Evolutionary conservation across 495 filamentous ascomycete genomes (phyloP).

Genomic region (Xylaria castorea): DNA sequence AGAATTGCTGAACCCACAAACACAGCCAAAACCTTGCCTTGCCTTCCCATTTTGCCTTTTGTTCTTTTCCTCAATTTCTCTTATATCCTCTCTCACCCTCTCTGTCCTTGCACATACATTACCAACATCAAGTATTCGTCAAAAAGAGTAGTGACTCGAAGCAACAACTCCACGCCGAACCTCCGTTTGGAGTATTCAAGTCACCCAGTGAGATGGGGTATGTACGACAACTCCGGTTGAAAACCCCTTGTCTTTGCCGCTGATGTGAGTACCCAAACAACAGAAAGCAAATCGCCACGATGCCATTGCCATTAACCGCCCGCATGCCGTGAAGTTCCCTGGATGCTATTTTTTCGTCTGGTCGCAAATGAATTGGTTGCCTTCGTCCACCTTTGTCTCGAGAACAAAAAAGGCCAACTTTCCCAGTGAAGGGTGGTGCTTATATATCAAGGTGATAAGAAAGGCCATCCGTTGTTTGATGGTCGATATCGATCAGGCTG

Average conservation of each 20-base stretch:
- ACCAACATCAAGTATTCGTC: constrained; percentile 22
- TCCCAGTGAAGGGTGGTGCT: background rate
- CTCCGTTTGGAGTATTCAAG: constrained; percentile 20
- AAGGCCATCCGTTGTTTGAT: constrained; percentile 26
- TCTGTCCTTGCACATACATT: constrained; percentile 21
- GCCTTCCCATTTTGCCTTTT: constrained; percentile 12
- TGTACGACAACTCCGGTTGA: constrained; percentile 27
- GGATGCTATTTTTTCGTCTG: constrained; percentile 12
- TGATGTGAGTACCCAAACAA: constrained; percentile 25
- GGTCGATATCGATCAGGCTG: constrained; percentile 26
- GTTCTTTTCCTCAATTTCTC: background rate
- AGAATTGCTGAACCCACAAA: constrained; percentile 12
- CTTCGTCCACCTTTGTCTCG: background rate
- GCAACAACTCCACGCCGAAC: constrained; percentile 21
- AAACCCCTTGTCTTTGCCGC: constrained; percentile 18
- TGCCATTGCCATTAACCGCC: constrained; percentile 36
- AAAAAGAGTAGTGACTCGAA: constrained; percentile 14
- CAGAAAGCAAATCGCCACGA: constrained; percentile 34
- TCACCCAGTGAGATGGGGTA: constrained; percentile 19
- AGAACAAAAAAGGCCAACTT: constrained; percentile 3
- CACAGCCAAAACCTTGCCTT: constrained; percentile 15
- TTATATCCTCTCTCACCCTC: background rate
- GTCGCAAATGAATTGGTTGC: constrained; percentile 15
- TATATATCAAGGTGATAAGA: constrained; percentile 1
- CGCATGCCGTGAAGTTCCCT: constrained; percentile 32